Evolutionary conservation across 164 flowering plant genomes (phyloP).

Genomic region (Tinospora cordifolia): DNA sequence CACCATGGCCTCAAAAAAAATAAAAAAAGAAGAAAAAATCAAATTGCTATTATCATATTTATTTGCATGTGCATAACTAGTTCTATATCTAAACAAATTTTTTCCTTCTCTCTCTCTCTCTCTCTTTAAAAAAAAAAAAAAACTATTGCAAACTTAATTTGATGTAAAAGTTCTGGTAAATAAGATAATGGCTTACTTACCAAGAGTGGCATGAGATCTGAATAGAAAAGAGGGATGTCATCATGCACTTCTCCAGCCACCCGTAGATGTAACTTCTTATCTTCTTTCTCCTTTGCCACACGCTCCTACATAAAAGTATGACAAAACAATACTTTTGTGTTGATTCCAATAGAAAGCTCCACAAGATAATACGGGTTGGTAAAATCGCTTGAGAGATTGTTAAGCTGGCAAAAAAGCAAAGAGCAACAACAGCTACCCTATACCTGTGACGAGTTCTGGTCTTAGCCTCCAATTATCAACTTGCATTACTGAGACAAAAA

Average conservation of each 20-base stretch:
- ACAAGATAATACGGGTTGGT: not conserved
- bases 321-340: not conserved
- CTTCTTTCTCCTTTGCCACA: constrained; percentile 76
- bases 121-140: too few relatives aligned
- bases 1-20: too few relatives aligned
- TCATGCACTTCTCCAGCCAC: constrained; percentile 25
- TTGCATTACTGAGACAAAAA: not conserved
- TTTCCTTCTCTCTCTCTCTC: too few relatives aligned
- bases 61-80: not conserved
- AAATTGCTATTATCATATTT: not conserved
- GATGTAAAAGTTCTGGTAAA: not conserved
- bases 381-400: not conserved
- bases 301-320: constrained; percentile 39
- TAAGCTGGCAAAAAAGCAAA: too few relatives aligned
- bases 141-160: too few relatives aligned
- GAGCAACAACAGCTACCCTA: not conserved
- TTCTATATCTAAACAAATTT: not conserved
- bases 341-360: not conserved
- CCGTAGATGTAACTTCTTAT: constrained; percentile 23
- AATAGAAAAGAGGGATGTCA: constrained; percentile 77
- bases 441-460: not conserved
- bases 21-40: too few relatives aligned
- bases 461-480: not conserved
- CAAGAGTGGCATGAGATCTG: constrained; percentile 94
- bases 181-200: constrained; percentile 51